Evolutionary conservation across 2,329 filamentous ascomycete species (phyloP).

Genomic region (Cercospora citrullina): DNA sequence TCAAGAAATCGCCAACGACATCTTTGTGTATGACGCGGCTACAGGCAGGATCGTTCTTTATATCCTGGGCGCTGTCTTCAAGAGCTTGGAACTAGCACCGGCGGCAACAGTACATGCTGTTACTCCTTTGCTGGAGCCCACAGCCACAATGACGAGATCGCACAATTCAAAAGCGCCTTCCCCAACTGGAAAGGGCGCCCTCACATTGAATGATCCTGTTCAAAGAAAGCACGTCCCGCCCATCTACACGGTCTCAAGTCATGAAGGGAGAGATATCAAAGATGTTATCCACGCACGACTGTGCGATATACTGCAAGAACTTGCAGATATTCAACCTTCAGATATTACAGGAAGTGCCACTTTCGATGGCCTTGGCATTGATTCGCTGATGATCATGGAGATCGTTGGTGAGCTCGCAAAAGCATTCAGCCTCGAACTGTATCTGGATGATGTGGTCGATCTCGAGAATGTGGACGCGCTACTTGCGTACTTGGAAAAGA

Average conservation of each 20-base stretch:
- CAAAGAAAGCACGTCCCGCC: neutral
- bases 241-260: neutral
- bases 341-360: constrained; percentile 5
- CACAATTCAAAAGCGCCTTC: neutral
- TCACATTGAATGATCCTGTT: neutral
- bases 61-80: constrained; percentile 11
- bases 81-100: neutral
- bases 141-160: neutral
- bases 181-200: neutral
- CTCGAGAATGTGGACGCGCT: constrained; percentile 5
- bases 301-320: neutral
- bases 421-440: constrained; percentile 16
- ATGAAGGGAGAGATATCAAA: neutral
- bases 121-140: neutral
- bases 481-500: neutral
- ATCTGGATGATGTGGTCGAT: constrained; percentile 11
- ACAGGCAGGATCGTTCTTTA: constrained; percentile 2
- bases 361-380: constrained; percentile 29
- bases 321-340: constrained; percentile 4
- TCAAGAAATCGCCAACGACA: constrained; percentile 1
- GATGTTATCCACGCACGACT: neutral
- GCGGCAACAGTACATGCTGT: neutral
- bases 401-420: constrained; percentile 25
- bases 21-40: constrained; percentile 10
- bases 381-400: constrained; percentile 34